A percentile compares a stretch with the other conserved stretches of the same genome.
These are phyloP conservation scores for Didymella segeticola DNA, from an alignment of 2,329 filamentous ascomycete genomes.

Conservation along the genomic window DNA sequence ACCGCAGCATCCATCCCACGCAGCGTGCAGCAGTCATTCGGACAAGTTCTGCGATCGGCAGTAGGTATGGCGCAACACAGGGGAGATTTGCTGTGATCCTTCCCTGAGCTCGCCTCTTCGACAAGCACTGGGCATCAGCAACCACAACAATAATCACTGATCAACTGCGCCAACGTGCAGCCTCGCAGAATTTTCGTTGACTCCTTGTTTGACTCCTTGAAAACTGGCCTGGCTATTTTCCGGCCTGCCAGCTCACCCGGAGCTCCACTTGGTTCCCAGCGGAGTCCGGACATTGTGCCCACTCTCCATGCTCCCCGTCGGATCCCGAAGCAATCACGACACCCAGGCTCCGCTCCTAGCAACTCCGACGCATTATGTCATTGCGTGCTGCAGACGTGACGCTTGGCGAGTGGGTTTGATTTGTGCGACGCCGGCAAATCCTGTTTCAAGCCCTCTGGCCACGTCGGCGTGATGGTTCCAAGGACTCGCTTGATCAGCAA, in stretches of 20 bases:
- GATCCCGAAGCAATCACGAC: slow-evolving; percentile 25
- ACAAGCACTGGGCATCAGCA: slow-evolving; percentile 3
- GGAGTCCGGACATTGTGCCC: slow-evolving; percentile 4
- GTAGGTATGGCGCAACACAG: slow-evolving; percentile 31
- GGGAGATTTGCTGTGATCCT: too few relatives aligned
- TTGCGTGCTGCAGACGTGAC: slow-evolving; percentile 12
- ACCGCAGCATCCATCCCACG: slow-evolving; percentile 28
- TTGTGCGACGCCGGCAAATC: slow-evolving; percentile 19
- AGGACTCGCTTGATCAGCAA: background rate
- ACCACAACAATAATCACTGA: too few relatives aligned
- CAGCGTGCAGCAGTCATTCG: slow-evolving; percentile 24
- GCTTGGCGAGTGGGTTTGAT: slow-evolving; percentile 16
- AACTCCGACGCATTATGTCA: slow-evolving; percentile 28
- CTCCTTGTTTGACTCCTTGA: slow-evolving; percentile 6
- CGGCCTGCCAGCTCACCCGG: slow-evolving; percentile 13
- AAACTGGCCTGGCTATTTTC: slow-evolving; percentile 9
- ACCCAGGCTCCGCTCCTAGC: slow-evolving; percentile 17
- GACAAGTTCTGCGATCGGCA: slow-evolving; percentile 17
- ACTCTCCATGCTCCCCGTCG: slow-evolving; percentile 18
- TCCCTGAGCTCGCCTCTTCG: slow-evolving; percentile 7
- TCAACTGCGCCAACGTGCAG: slow-evolving; percentile 7
- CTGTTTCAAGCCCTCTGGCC: slow-evolving; percentile 30
- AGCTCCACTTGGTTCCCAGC: slow-evolving; percentile 15
- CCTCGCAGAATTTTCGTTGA: slow-evolving; percentile 15
- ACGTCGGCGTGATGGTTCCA: slow-evolving; percentile 28